Percentiles rank a stretch among this genome's conserved stretches.
These are phyloP conservation scores for Capronia epimyces DNA, from an alignment of 2,329 filamentous ascomycete genomes.

Conservation along the genomic window DNA sequence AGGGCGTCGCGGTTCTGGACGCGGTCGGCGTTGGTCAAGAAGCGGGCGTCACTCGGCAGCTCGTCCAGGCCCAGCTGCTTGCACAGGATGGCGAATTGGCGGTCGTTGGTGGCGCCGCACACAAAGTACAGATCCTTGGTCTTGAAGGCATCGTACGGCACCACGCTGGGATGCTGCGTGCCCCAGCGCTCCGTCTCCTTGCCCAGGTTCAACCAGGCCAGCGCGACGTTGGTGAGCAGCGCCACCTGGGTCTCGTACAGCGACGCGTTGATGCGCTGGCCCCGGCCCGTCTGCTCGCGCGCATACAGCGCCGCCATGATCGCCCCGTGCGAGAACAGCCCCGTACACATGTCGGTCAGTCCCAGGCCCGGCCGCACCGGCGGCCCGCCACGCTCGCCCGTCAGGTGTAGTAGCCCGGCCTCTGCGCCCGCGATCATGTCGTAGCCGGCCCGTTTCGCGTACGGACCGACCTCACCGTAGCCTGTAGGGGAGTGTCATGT, in stretches of 20 bases:
- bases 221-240: conserved; percentile 19
- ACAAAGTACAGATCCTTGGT: conserved; percentile 67
- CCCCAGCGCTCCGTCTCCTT: conserved; percentile 38
- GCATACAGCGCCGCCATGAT: conserved; percentile 18
- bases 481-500: too few species aligned
- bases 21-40: conserved; percentile 56
- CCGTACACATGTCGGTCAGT: too few species aligned
- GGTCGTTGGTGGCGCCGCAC: conserved; percentile 67
- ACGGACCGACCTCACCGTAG: too few species aligned
- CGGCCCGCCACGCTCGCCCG: too few species aligned
- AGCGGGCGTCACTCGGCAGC: conserved; percentile 57
- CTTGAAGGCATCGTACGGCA: conserved; percentile 51
- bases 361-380: too few species aligned
- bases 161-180: conserved; percentile 45
- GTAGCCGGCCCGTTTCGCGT: too few species aligned
- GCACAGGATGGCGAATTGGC: conserved; percentile 61
- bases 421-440: too few species aligned
- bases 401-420: too few species aligned
- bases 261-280: conserved; percentile 37
- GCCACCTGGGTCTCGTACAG: conserved; percentile 41
- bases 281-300: conserved; percentile 8
- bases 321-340: conserved; percentile 18
- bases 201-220: conserved; percentile 17
- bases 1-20: conserved; percentile 48
- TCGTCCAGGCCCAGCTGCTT: conserved; percentile 54